phyloP scores from a whole-genome alignment of 2,329 filamentous ascomycete genomes.

The Fusarium ambrosium region DNA sequence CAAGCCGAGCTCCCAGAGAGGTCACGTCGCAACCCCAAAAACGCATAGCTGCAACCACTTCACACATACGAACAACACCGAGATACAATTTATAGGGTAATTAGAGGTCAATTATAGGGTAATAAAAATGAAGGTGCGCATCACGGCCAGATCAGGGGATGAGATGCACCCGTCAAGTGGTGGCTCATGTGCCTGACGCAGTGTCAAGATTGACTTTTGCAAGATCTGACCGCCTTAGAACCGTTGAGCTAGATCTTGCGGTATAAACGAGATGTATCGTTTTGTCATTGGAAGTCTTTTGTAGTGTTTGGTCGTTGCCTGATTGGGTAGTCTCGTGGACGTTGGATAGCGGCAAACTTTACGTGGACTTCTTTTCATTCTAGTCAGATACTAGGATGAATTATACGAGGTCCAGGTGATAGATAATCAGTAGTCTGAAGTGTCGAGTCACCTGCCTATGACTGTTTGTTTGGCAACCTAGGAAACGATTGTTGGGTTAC shows the following conservation, averaged over 20 bases:
- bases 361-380: background rate
- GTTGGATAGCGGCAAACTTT: background rate
- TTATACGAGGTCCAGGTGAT: background rate
- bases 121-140: constrained; percentile 13
- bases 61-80: too few species aligned
- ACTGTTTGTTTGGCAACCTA: background rate
- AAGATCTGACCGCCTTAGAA: background rate
- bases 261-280: background rate
- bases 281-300: background rate
- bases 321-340: background rate
- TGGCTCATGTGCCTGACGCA: background rate
- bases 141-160: constrained; percentile 1
- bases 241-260: background rate
- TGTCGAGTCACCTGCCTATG: background rate
- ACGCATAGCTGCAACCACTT: background rate
- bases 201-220: background rate
- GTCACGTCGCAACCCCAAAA: background rate
- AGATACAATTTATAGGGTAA: constrained; percentile 8
- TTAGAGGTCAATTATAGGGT: constrained; percentile 16
- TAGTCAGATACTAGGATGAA: background rate
- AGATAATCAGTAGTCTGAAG: too few species aligned
- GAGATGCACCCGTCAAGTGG: background rate
- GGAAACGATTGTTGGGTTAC: background rate
- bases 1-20: background rate
- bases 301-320: background rate